A percentile compares a stretch with the other conserved stretches of the same genome.
These are phyloP conservation scores for Escovopsis sp. DNA, from an alignment of 2,329 filamentous ascomycete species.

Conservation along the genomic window DNA sequence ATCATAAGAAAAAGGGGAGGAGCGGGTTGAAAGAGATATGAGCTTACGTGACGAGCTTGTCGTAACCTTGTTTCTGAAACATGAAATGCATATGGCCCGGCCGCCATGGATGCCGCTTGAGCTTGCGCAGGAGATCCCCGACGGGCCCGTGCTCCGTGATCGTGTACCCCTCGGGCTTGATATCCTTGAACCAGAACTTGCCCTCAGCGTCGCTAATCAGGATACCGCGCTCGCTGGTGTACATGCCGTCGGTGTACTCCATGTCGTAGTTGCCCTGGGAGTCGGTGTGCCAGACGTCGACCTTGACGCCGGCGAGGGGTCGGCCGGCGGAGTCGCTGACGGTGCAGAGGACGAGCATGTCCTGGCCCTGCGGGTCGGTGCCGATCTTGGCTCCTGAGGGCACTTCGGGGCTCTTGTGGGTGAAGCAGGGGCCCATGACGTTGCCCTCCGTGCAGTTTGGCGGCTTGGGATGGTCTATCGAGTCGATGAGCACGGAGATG, in stretches of 20 bases:
- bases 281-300: conserved; percentile 72
- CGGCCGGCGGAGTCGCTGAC: conserved; percentile 45
- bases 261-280: conserved; percentile 62
- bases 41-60: conserved; percentile 71
- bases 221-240: conserved; percentile 16
- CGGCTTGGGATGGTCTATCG: conserved; percentile 64
- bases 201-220: conserved; percentile 14
- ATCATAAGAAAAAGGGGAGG: neutral
- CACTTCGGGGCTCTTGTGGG: conserved; percentile 46
- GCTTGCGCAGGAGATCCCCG: conserved; percentile 47
- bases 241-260: conserved; percentile 44
- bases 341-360: conserved; percentile 51
- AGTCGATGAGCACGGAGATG: conserved; percentile 58
- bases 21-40: too few relatives aligned
- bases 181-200: conserved; percentile 62
- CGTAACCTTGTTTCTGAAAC: conserved; percentile 67
- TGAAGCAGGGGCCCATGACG: conserved; percentile 70
- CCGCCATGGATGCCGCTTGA: conserved; percentile 63
- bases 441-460: conserved; percentile 53
- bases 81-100: conserved; percentile 79
- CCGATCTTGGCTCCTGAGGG: conserved; percentile 42
- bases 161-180: conserved; percentile 72
- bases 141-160: conserved; percentile 78
- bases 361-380: conserved; percentile 47
- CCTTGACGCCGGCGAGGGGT: conserved; percentile 45